Evolutionary conservation across 202 grass and related monocot genomes (phyloP).

Genomic region (Brachypodium distachyon): DNA sequence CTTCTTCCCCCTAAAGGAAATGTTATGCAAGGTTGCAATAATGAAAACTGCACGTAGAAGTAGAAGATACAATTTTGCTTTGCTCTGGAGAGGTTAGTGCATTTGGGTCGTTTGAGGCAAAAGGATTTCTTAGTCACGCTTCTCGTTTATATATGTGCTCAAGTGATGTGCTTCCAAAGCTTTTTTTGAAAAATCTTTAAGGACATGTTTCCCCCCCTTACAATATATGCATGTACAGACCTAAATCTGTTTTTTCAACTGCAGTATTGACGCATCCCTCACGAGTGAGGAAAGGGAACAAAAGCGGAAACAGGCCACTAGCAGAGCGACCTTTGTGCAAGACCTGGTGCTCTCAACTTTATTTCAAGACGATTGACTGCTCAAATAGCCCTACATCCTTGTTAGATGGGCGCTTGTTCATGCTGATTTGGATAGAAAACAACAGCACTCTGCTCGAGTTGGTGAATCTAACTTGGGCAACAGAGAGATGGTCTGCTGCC

Average conservation of each 20-base stretch:
- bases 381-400: constrained; percentile 10
- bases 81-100: background rate
- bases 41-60: background rate
- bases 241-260: background rate
- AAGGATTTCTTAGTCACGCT: background rate
- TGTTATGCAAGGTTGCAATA: background rate
- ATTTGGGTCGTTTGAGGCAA: background rate
- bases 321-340: constrained; percentile 74
- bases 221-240: background rate
- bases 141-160: background rate
- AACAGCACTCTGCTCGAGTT: background rate
- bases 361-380: constrained; percentile 50
- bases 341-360: constrained; percentile 62
- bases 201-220: no score
- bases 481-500: constrained; percentile 7
- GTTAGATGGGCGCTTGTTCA: constrained; percentile 12
- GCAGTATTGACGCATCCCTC: constrained; percentile 63
- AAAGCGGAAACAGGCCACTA: constrained; percentile 65
- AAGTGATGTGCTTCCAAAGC: background rate
- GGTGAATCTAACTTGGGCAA: constrained; percentile 4
- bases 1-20: background rate
- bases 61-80: background rate
- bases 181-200: background rate
- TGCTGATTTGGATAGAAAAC: constrained; percentile 3
- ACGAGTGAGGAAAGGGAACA: constrained; percentile 82